Conservation (phyloP, 2,329 filamentous ascomycete genomes). For the Lecanoromycetidae sp. region DNA sequence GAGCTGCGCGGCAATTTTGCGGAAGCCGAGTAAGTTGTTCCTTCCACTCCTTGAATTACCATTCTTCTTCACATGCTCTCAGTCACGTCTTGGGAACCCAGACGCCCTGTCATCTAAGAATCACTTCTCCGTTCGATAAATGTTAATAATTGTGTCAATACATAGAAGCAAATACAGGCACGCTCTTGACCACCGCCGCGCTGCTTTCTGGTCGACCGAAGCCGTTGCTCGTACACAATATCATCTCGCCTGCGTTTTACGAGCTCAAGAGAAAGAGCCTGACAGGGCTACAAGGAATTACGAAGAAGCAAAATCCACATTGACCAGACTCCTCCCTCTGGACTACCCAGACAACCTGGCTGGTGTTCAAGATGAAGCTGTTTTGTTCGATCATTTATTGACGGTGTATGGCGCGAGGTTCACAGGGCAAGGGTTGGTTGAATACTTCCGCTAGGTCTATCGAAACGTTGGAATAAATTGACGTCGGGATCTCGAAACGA, state of each 20-base stretch:
- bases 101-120: no score
- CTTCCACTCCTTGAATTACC: background rate
- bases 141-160: background rate
- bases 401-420: constrained; percentile 2
- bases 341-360: background rate
- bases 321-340: background rate
- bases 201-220: background rate
- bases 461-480: background rate
- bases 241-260: background rate
- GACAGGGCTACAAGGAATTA: constrained; percentile 4
- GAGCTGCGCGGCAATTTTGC: background rate
- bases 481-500: no score
- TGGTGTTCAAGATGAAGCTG: background rate
- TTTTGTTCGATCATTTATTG: constrained; percentile 1
- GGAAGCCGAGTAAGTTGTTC: background rate
- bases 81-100: no score
- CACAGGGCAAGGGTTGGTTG: background rate
- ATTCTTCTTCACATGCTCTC: background rate
- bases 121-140: no score
- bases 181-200: background rate
- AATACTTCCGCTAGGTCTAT: background rate
- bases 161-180: background rate
- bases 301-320: background rate
- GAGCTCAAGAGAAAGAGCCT: constrained; percentile 1
- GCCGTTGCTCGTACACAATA: constrained; percentile 1